These are phyloP conservation scores for Fusarium tuaranense DNA, from an alignment of 2,329 filamentous ascomycete genomes.

Conservation along the genomic window DNA sequence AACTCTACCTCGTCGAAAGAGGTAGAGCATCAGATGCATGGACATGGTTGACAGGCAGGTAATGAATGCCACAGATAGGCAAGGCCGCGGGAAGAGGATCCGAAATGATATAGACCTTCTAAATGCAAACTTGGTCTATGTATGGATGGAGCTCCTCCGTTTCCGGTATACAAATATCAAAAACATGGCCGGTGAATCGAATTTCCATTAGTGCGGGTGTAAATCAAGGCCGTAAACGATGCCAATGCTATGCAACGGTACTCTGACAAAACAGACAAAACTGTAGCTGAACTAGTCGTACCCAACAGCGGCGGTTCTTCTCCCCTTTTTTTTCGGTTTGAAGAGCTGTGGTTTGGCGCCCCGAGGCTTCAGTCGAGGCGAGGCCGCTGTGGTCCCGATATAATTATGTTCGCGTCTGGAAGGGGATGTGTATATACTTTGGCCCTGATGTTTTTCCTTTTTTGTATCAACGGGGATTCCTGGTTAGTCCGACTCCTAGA, in stretches of 20 bases:
- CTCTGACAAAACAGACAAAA: conserved; percentile 27
- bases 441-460: conserved; percentile 2
- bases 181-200: conserved; percentile 11
- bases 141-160: conserved; percentile 32
- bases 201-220: conserved; percentile 26
- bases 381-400: conserved; percentile 15
- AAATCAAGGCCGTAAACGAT: conserved; percentile 26
- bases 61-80: conserved; percentile 13
- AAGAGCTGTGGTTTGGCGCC: conserved; percentile 8
- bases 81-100: conserved; percentile 13
- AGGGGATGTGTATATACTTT: conserved; percentile 31
- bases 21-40: conserved; percentile 2
- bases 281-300: conserved; percentile 14
- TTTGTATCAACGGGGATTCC: conserved; percentile 18
- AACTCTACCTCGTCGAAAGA: neutral
- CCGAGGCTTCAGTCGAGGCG: conserved; percentile 7
- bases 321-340: conserved; percentile 6
- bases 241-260: conserved; percentile 35
- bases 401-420: conserved; percentile 26
- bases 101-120: conserved; percentile 37
- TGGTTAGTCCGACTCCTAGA: conserved; percentile 43
- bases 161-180: conserved; percentile 34
- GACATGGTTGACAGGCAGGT: neutral
- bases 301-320: conserved; percentile 4
- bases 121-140: conserved; percentile 42